Percentiles rank a stretch among this genome's conserved stretches.
These are phyloP conservation scores for Cladosporium sphaerospermum DNA, from an alignment of 2,329 filamentous ascomycete species.

Conservation along the genomic window DNA sequence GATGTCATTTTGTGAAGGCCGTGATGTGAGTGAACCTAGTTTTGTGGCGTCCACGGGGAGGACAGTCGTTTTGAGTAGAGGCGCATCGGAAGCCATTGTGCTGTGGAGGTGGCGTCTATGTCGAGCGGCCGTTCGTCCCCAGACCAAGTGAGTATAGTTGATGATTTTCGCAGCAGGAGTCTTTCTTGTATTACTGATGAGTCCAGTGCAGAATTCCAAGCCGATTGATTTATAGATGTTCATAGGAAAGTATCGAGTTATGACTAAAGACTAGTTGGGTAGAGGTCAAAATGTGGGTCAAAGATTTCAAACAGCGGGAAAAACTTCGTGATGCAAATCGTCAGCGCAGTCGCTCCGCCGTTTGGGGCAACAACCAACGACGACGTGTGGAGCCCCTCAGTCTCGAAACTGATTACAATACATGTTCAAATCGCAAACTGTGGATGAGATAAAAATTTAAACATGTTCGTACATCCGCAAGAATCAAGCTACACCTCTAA, in stretches of 20 bases:
- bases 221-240: background rate
- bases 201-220: background rate
- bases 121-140: too few species aligned
- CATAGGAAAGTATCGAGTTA: background rate
- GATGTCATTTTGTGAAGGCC: slow-evolving; percentile 22
- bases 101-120: slow-evolving; percentile 9
- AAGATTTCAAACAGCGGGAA: background rate
- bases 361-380: too few species aligned
- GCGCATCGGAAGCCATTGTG: slow-evolving; percentile 8
- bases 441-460: too few species aligned
- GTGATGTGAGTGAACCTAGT: slow-evolving; percentile 33
- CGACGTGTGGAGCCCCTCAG: too few species aligned
- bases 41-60: slow-evolving; percentile 36
- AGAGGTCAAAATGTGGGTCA: background rate
- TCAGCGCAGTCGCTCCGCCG: too few species aligned
- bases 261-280: background rate
- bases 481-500: background rate
- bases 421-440: too few species aligned
- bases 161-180: too few species aligned
- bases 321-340: background rate
- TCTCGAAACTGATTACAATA: too few species aligned
- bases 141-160: too few species aligned
- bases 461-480: too few species aligned
- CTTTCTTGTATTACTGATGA: background rate
- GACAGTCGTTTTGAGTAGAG: slow-evolving; percentile 29